These are phyloP conservation scores for Alternaria arborescens DNA, from an alignment of 2,329 filamentous ascomycete species.

Conservation along the genomic window DNA sequence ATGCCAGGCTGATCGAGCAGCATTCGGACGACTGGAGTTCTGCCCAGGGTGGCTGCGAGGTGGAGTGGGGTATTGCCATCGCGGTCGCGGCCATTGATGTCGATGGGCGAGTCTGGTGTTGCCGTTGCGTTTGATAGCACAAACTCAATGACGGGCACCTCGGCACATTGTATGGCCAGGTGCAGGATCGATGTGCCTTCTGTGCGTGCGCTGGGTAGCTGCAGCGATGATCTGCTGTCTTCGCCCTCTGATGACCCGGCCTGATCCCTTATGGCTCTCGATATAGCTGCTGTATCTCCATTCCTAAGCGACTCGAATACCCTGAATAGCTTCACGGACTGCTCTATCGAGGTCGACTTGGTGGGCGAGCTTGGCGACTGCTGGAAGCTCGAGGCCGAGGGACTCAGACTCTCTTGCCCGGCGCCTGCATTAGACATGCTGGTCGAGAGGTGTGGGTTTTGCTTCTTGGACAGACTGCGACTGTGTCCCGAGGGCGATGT, in stretches of 20 bases:
- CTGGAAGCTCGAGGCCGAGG: constrained; percentile 29
- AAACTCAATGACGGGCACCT: constrained; percentile 90
- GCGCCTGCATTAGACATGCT: constrained; percentile 34
- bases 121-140: constrained; percentile 73
- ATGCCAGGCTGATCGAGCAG: constrained; percentile 83
- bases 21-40: constrained; percentile 80
- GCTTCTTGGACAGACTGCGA: constrained; percentile 40
- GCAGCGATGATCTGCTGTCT: constrained; percentile 60
- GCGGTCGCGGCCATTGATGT: constrained; percentile 88
- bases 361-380: constrained; percentile 39
- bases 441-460: constrained; percentile 40
- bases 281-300: constrained; percentile 90
- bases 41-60: constrained; percentile 82
- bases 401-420: constrained; percentile 27
- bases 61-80: constrained; percentile 96
- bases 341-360: constrained; percentile 71
- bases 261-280: constrained; percentile 79
- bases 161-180: constrained; percentile 93
- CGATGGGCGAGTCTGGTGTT: constrained; percentile 68
- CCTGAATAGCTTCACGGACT: constrained; percentile 92
- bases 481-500: constrained; percentile 25
- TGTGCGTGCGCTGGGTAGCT: constrained; percentile 56
- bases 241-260: constrained; percentile 58
- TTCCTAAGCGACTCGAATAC: constrained; percentile 91
- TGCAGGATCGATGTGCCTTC: constrained; percentile 92